Percentiles rank a stretch among this genome's conserved stretches.
Conservation (phyloP, 2,329 filamentous ascomycete genomes). For the Alternaria triticimaculans region DNA sequence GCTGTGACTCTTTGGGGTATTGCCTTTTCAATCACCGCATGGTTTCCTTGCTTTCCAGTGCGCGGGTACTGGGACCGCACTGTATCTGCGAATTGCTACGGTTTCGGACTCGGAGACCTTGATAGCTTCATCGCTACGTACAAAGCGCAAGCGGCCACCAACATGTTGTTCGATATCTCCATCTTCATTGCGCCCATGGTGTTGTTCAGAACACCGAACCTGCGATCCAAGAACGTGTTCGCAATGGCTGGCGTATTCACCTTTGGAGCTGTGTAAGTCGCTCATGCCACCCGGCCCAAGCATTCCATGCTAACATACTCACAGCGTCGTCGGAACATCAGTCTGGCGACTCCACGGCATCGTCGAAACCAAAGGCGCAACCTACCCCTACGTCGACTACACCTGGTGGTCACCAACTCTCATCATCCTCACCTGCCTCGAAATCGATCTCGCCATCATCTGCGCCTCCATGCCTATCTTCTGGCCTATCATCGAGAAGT, state of each 20-base stretch:
- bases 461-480: conserved; percentile 47
- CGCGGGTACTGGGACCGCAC: conserved; percentile 32
- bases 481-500: conserved; percentile 42
- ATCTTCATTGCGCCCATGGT: conserved; percentile 42
- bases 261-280: conserved; percentile 42
- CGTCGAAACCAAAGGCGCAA: conserved; percentile 33
- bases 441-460: conserved; percentile 44
- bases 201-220: conserved; percentile 34
- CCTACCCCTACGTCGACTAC: conserved; percentile 41
- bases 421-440: conserved; percentile 40
- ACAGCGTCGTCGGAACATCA: conserved; percentile 39
- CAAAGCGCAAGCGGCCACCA: conserved; percentile 36
- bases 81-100: conserved; percentile 35
- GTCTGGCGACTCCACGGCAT: conserved; percentile 43
- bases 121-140: conserved; percentile 33
- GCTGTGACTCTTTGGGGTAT: conserved; percentile 40
- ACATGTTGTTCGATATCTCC: conserved; percentile 46
- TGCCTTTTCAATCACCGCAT: conserved; percentile 35
- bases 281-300: too few species aligned
- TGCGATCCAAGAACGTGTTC: conserved; percentile 36
- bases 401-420: conserved; percentile 39
- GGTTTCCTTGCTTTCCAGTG: conserved; percentile 43
- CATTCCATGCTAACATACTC: conserved; percentile 10
- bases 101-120: conserved; percentile 29
- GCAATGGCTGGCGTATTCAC: conserved; percentile 41